Base-by-base conservation (phyloP, 2,329 filamentous ascomycete genomes). In the Neofusicoccum ribis region DNA sequence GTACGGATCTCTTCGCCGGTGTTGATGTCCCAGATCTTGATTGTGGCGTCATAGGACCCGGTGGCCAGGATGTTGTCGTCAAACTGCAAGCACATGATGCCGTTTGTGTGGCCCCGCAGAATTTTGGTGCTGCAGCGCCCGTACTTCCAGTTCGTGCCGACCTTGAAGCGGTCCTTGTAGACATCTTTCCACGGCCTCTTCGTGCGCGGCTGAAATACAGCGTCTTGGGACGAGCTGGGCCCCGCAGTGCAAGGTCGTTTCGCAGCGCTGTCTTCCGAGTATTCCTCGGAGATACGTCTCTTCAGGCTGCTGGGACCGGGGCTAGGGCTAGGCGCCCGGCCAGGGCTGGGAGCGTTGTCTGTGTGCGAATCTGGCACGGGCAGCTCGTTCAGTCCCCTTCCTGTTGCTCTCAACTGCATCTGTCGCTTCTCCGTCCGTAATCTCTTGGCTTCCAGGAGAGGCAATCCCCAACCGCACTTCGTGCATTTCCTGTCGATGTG, bases 121-220 rank as follows among this genome's bases (percentile, higher is more conserved):
- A 91, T 87, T 74, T 90, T 93, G 70, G 91, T 90, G 6, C 89
- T 89, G 79, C 90, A 98, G 43, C 94, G 88, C 3, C 95, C 94
- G 69, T 96, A 93, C 76, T 97, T 96, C 95, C 95, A 99, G 76
- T 98, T 98, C 67, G 90, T 95, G 60, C 95, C 94, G 54, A 99
- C 93, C 76, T 94, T 95, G 83, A 94, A 98, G 15, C 92, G 88
- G 76, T 97, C 94, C 68, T 92, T 91, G 81, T 99, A 99, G 1
- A 99, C 92, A 67, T 96, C 93, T 78, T 99, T 99, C 95, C 95
- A 99, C 0, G 90, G 93, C 36, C 92, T 79, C 67, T 77, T 78
- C 66, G 73, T 75, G 27, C 75, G 74, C 14, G 81, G 81, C 66
- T 82, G 82, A 70, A 85, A 84, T 80, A 79, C 36, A 79, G 67